Evolutionary conservation across 2,329 filamentous ascomycete species (phyloP).

Genomic region (Trichoderma brevicompactum): DNA sequence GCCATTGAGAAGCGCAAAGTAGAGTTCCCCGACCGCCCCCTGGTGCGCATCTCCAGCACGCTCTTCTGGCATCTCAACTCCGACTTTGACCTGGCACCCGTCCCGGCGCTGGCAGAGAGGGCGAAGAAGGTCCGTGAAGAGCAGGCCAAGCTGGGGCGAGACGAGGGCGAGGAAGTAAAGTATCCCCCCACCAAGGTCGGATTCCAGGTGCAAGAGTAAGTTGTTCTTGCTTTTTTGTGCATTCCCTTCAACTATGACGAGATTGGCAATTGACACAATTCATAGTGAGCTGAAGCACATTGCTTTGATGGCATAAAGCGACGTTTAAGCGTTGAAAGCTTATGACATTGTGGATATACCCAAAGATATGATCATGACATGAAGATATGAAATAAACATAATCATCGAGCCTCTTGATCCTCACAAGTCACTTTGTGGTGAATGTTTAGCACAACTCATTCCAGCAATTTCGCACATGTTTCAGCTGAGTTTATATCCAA

Average conservation of each 20-base stretch:
- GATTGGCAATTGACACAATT: not conserved
- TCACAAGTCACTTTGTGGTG: not conserved
- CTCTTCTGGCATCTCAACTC: constrained; percentile 65
- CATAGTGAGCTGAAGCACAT: constrained; percentile 57
- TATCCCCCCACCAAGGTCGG: constrained; percentile 63
- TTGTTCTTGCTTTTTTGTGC: not conserved
- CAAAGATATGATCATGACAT: constrained; percentile 9
- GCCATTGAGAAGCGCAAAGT: constrained; percentile 50
- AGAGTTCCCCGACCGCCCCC: constrained; percentile 53
- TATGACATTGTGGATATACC: constrained; percentile 7
- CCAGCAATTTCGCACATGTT: not conserved
- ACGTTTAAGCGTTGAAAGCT: not conserved
- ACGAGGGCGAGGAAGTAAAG: constrained; percentile 55
- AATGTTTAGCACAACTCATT: not conserved
- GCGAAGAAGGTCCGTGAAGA: constrained; percentile 51
- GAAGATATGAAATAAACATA: constrained; percentile 14
- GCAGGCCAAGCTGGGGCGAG: constrained; percentile 54
- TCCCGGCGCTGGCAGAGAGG: constrained; percentile 52
- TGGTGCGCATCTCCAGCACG: constrained; percentile 62
- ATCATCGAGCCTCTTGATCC: constrained; percentile 2
- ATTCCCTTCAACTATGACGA: not conserved
- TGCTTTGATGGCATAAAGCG: constrained; percentile 52
- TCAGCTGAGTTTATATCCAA: not conserved
- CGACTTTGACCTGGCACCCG: constrained; percentile 59
- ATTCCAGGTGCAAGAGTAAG: constrained; percentile 61